These are phyloP conservation scores for Yamadazyma sp. DNA, from an alignment of 805 yeast genomes.

Conservation along the genomic window DNA sequence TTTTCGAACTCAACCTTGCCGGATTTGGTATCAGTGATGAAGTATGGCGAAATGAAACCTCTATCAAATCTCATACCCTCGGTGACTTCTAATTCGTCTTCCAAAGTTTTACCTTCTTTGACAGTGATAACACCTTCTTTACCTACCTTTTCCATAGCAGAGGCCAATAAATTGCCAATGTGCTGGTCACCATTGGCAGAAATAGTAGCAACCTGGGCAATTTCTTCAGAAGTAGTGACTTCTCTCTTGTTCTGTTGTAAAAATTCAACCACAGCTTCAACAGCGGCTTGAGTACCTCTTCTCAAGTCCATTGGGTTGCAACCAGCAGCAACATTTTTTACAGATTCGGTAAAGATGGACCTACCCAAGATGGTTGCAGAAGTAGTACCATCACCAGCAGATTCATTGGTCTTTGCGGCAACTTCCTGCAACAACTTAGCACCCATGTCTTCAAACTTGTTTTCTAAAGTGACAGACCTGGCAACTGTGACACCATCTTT, in stretches of 20 bases:
- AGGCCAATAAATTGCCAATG: slow-evolving; percentile 86
- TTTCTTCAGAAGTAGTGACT: slow-evolving; percentile 90
- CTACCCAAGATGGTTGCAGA: slow-evolving; percentile 96
- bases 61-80: slow-evolving; percentile 99
- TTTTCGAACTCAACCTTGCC: slow-evolving; percentile 95
- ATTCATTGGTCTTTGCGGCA: slow-evolving; percentile 94
- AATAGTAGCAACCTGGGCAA: slow-evolving; percentile 97
- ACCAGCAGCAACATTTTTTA: slow-evolving; percentile 97
- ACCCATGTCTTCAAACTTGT: slow-evolving; percentile 95
- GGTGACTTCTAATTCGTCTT: slow-evolving; percentile 88
- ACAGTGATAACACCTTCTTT: slow-evolving; percentile 98
- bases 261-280: slow-evolving; percentile 84
- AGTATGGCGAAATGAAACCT: slow-evolving; percentile 95
- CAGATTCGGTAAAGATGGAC: slow-evolving; percentile 91
- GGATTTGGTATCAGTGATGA: slow-evolving; percentile 86
- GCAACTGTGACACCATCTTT: slow-evolving; percentile 99
- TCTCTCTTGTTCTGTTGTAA: slow-evolving; percentile 85
- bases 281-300: slow-evolving; percentile 97
- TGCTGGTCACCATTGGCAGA: slow-evolving; percentile 95
- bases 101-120: slow-evolving; percentile 95
- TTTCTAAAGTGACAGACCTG: slow-evolving; percentile 72
- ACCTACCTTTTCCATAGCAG: slow-evolving; percentile 98
- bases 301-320: slow-evolving; percentile 98
- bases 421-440: slow-evolving; percentile 95
- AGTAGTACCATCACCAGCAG: slow-evolving; percentile 99